Percentiles rank a stretch among this genome's conserved stretches.
Conservation (phyloP, 2,329 filamentous ascomycete species). For the Aspergillus carbonarius region DNA sequence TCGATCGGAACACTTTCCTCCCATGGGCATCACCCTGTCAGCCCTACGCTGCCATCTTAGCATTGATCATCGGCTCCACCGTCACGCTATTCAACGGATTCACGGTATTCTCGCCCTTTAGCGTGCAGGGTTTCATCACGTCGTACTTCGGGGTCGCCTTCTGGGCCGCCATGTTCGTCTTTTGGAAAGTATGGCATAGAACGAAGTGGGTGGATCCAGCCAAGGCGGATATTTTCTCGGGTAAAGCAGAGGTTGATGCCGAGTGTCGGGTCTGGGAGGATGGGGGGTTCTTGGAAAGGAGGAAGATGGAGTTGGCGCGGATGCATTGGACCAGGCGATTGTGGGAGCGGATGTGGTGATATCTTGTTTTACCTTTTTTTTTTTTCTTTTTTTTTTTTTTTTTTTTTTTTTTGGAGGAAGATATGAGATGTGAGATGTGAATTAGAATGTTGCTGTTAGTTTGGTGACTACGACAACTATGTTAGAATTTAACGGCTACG, state of each 20-base stretch:
- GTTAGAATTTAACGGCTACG: too few species aligned
- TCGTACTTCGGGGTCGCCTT: constrained; percentile 50
- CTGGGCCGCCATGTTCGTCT: constrained; percentile 43
- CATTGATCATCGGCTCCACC: constrained; percentile 52
- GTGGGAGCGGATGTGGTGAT: constrained; percentile 34
- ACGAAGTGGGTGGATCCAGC: constrained; percentile 29
- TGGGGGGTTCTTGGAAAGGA: constrained; percentile 28
- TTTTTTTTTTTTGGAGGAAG: too few species aligned
- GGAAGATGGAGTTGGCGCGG: constrained; percentile 28
- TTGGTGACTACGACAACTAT: too few species aligned
- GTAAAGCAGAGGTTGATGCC: constrained; percentile 35
- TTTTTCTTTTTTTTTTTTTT: neutral
- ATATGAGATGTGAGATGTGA: too few species aligned
- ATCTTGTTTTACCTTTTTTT: neutral
- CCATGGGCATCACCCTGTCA: constrained; percentile 68
- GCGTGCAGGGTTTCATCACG: constrained; percentile 50
- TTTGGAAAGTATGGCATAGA: constrained; percentile 34
- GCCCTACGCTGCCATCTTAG: constrained; percentile 68
- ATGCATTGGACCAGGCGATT: constrained; percentile 28
- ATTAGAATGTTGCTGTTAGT: too few species aligned
- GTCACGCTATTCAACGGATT: constrained; percentile 69
- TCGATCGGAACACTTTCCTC: constrained; percentile 61
- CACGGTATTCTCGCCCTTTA: constrained; percentile 41
- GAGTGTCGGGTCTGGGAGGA: constrained; percentile 38
- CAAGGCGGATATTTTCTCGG: constrained; percentile 32